Evolutionary conservation across 345 rosid species (phyloP).

Genomic region (Crucihimalaya himalaica): DNA sequence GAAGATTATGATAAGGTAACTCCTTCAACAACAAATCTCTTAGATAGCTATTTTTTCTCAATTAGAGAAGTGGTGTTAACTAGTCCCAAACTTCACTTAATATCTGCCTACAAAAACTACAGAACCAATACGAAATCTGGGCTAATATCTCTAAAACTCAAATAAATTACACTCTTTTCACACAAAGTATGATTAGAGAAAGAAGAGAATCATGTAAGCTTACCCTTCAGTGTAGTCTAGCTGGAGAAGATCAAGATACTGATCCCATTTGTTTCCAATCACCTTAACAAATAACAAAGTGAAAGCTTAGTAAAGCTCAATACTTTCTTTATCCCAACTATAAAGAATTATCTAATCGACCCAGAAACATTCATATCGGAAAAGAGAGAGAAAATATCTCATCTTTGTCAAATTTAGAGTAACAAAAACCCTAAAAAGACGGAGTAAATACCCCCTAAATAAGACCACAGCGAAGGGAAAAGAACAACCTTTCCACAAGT

Average conservation of each 20-base stretch:
- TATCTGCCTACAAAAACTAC: neutral
- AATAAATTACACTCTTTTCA: neutral
- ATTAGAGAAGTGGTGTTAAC: neutral
- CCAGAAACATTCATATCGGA: neutral
- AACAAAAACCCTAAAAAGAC: neutral
- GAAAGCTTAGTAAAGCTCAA: constrained; percentile 19
- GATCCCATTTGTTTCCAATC: constrained; percentile 47
- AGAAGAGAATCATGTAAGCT: constrained; percentile 2
- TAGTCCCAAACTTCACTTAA: neutral
- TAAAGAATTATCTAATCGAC: neutral
- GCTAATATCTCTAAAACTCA: neutral
- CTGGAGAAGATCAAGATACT: constrained; percentile 46
- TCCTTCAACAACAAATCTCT: neutral
- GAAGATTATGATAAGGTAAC: neutral
- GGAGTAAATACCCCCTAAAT: neutral
- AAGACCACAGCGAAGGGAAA: neutral
- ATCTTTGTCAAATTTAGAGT: neutral
- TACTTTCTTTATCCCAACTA: constrained; percentile 1
- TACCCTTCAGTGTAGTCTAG: constrained; percentile 46
- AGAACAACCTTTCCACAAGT: constrained; percentile 41
- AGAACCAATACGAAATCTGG: neutral
- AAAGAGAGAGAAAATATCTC: constrained; percentile 1
- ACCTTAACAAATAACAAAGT: constrained; percentile 29
- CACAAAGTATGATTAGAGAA: constrained; percentile 1
- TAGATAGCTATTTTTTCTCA: neutral